Evolutionary conservation across 805 yeast genomes (phyloP).

Genomic region (Pichia occidentalis): DNA sequence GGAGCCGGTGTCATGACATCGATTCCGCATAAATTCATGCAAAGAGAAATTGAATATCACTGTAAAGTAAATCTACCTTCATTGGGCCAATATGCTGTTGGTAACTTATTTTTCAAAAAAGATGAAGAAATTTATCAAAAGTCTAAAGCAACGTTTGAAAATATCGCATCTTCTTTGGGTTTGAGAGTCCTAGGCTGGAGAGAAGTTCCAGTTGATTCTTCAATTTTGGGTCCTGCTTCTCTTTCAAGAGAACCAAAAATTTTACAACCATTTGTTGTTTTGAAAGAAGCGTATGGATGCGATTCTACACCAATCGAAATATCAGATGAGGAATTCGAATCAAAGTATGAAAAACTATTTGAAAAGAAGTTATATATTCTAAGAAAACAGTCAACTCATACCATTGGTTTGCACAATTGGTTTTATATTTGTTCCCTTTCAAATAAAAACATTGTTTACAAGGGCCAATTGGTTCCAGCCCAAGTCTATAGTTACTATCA

Average conservation of each 20-base stretch:
- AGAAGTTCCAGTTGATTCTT: slow-evolving; percentile 88
- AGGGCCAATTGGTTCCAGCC: slow-evolving; percentile 95
- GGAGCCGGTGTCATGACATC: slow-evolving; percentile 97
- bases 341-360: slow-evolving; percentile 54
- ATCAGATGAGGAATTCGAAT: slow-evolving; percentile 47
- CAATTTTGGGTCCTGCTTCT: slow-evolving; percentile 92
- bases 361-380: slow-evolving; percentile 79
- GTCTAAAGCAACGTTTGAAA: slow-evolving; percentile 72
- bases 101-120: slow-evolving; percentile 89
- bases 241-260: slow-evolving; percentile 86
- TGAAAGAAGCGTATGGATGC: slow-evolving; percentile 42
- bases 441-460: slow-evolving; percentile 85
- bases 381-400: slow-evolving; percentile 83
- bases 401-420: slow-evolving; percentile 95
- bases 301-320: slow-evolving; percentile 30
- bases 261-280: slow-evolving; percentile 87
- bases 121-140: slow-evolving; percentile 64
- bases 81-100: slow-evolving; percentile 87
- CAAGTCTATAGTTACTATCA: slow-evolving; percentile 94
- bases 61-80: slow-evolving; percentile 64
- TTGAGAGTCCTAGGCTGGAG: slow-evolving; percentile 92
- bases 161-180: slow-evolving; percentile 69
- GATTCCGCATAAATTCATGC: slow-evolving; percentile 82
- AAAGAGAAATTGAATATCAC: slow-evolving; percentile 72
- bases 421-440: slow-evolving; percentile 92